These are phyloP conservation scores for Diplodia scrobiculata DNA, from an alignment of 2,329 filamentous ascomycete genomes.

Conservation along the genomic window DNA sequence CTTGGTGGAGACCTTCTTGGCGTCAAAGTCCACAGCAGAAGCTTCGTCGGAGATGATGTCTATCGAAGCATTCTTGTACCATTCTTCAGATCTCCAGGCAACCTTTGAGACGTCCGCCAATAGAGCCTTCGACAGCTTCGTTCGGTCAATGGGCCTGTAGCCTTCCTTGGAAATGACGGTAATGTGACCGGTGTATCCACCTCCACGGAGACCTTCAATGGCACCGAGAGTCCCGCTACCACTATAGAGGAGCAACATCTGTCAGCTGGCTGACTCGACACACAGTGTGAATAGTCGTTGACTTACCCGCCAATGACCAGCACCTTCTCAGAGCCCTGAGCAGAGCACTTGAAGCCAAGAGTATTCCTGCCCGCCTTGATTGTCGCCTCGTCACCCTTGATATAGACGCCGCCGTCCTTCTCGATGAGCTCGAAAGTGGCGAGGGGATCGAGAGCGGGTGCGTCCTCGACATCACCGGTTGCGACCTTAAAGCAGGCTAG, in stretches of 20 bases:
- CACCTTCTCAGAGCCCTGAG: slow-evolving; percentile 63
- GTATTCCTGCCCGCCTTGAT: slow-evolving; percentile 76
- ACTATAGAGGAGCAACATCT: slow-evolving; percentile 41
- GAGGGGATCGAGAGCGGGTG: slow-evolving; percentile 84
- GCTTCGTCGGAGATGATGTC: slow-evolving; percentile 63
- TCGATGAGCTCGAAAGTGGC: slow-evolving; percentile 78
- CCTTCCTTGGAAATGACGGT: slow-evolving; percentile 84
- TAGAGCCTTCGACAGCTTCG: slow-evolving; percentile 93
- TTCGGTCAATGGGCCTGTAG: slow-evolving; percentile 85
- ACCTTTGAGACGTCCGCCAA: slow-evolving; percentile 79
- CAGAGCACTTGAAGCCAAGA: slow-evolving; percentile 71
- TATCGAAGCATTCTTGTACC: slow-evolving; percentile 68
- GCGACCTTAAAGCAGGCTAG: slow-evolving; percentile 83
- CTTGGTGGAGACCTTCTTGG: slow-evolving; percentile 73
- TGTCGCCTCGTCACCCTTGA: slow-evolving; percentile 74
- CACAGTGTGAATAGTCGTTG: neutral
- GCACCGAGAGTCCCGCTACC: slow-evolving; percentile 82
- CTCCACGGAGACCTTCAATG: slow-evolving; percentile 78
- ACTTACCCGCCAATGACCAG: slow-evolving; percentile 76
- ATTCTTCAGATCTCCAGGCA: slow-evolving; percentile 72
- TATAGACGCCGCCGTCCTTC: slow-evolving; percentile 79
- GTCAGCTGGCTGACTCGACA: neutral
- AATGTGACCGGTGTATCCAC: slow-evolving; percentile 76
- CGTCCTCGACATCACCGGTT: slow-evolving; percentile 92
- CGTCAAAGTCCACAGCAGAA: slow-evolving; percentile 72